Base-by-base conservation (phyloP, 257 asterid genomes). In the Lycium ferocissimum region DNA sequence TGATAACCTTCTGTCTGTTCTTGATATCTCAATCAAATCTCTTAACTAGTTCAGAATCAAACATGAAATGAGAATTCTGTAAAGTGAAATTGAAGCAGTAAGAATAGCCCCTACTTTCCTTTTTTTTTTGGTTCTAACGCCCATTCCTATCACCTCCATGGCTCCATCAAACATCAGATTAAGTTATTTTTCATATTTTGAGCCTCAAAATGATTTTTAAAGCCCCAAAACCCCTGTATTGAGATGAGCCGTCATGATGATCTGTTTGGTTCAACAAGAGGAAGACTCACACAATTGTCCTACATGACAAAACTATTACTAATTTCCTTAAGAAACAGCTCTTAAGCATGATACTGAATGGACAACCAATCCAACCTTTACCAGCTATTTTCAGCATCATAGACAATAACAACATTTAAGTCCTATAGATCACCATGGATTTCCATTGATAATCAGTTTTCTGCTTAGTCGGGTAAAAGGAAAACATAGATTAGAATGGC, bases 321-420 rank as follows among this genome's bases (percentile, higher is more conserved):
- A 78, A 78, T 33, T 14, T 51, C 82, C 65, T 6, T 22, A 26
- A 7, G 22, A 22, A 70, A 53, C 9, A 78, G 66, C 1, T 53
- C 45, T 33, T 26, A 76, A 78, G 12, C 33, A 78, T 53, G 65
- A 26, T 26, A 26, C 7, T 22, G 47, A 51, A 51, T 51, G 20
- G 63, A 78, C 49, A 78, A 33, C 33, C 33, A 53, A 78, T 13
- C 82, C 45, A 54, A 33, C 82, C 81, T 51, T 12, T 22, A 51
- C 62, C 5, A 3, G 9, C 4, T 13, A 51, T 26, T 51, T 49
- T 26, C 43, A 76, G 14, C 4, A 13, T 3, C 49, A 78, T 53
- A 14, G 33, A 53, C 14, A 3, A 78, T 78, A 53, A 78, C 66
- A 78, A 3, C 26, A 26, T 0, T 14, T 7, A 26, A 26, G 14